Base-by-base conservation (phyloP, 192 early-diverging fungal species). In the Spinellus fusiger region DNA sequence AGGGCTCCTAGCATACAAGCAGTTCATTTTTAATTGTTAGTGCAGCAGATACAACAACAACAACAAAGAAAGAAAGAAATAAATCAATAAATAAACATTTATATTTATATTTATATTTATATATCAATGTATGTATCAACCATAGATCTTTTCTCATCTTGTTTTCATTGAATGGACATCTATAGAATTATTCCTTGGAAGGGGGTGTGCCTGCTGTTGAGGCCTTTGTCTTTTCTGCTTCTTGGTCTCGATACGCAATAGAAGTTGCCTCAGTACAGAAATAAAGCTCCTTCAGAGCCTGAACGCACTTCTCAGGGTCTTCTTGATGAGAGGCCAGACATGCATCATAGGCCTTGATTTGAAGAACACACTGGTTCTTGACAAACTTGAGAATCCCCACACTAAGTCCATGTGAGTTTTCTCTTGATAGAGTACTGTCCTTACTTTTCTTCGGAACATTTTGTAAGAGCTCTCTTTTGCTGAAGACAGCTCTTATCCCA, bases 371-470 rank as follows among this genome's bases (percentile, higher is more conserved):
- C 54, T 74, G 74, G 50, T 77, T 61, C 54, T 84, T 84, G 62
- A 84, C 81, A 64, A 68, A 73, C 64, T 80, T 80, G 51, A 84
- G 72, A 20, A 84, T 74, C 9, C 77, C 77, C 22, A 84, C 81
- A 62, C 78, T 79, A 35, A 55, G 53, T 48, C 4, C 40, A 27
- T 38, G 55, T 20, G 31, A 15, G 28, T 16, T 4, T 16, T 9
- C 53, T 35, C 18, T 31, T 25, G 18, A 33, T n/a, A 29, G 26
- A 29, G 54, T 10, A 37, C 18, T 6, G 33, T 1, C 28, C 61
- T 50, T 78, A 82, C 80, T 83, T 80, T 60, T 80, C 77, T 49
- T 83, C 79, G 20, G 81, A 83, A 31, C 81, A 83, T 63, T 76
- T 74, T 7, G 81, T 80, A 7, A 83, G 62, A 10, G 81, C 81